phyloP scores from a whole-genome alignment of 2,329 filamentous ascomycete species.

The Bipolaris cookei region DNA sequence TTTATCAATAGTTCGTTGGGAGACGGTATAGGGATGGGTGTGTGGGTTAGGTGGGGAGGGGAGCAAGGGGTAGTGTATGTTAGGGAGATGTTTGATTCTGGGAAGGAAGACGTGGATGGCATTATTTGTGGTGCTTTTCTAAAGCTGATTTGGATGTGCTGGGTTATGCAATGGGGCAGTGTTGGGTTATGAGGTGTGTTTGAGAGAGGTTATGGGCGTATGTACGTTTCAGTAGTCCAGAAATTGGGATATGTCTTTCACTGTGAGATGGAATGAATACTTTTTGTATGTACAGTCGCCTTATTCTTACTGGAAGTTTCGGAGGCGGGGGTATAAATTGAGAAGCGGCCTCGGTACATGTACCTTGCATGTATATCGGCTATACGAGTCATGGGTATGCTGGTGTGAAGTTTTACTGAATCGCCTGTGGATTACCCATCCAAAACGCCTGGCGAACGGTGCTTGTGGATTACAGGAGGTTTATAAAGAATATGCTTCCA shows the following conservation, averaged over 20 bases:
- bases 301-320: not conserved
- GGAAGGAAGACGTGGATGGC: constrained; percentile 12
- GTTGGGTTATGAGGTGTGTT: not conserved
- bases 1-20: constrained; percentile 47
- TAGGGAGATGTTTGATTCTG: constrained; percentile 34
- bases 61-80: constrained; percentile 36
- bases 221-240: not conserved
- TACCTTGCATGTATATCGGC: constrained; percentile 6
- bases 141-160: not conserved
- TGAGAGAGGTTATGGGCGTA: not conserved
- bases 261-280: not conserved
- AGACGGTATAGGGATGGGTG: constrained; percentile 18
- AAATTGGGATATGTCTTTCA: not conserved
- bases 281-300: not conserved
- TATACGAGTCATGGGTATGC: constrained; percentile 13
- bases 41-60: constrained; percentile 31
- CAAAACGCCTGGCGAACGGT: not conserved
- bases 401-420: not conserved
- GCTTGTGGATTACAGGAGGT: not conserved
- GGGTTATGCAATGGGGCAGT: not conserved
- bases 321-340: not conserved
- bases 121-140: not conserved
- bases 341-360: constrained; percentile 10
- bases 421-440: not conserved
- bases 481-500: not conserved